Conservation (phyloP, 179 eudicot species). For the Beta macrorhiza region DNA sequence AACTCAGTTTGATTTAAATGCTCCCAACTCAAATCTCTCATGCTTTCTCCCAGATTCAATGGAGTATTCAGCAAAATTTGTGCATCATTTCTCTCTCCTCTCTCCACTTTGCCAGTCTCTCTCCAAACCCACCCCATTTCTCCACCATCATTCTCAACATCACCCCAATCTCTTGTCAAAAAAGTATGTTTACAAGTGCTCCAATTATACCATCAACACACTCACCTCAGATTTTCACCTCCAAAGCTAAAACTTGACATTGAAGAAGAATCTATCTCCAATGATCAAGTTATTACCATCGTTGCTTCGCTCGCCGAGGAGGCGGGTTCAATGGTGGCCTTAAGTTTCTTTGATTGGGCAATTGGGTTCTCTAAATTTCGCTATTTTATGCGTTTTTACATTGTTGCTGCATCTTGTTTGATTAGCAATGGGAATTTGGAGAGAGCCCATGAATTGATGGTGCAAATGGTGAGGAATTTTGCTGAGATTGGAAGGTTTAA, state of each 20-base stretch:
- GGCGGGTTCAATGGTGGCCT: slow-evolving; percentile 72
- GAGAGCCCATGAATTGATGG: slow-evolving; percentile 68
- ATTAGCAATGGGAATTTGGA: slow-evolving; percentile 62
- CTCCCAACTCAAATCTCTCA: not conserved
- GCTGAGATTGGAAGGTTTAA: slow-evolving; percentile 71
- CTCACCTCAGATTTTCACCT: slow-evolving; percentile 41
- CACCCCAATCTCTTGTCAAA: slow-evolving; percentile 41
- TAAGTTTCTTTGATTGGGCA: slow-evolving; percentile 82
- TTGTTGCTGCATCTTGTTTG: slow-evolving; percentile 58
- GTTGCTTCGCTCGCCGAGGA: slow-evolving; percentile 67
- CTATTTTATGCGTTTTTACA: slow-evolving; percentile 71
- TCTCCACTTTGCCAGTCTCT: not conserved
- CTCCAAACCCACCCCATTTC: not conserved
- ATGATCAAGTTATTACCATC: slow-evolving; percentile 69
- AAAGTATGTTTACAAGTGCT: slow-evolving; percentile 51
- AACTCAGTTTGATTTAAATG: not conserved
- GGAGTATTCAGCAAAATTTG: not conserved
- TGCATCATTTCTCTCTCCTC: not conserved
- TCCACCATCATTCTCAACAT: slow-evolving; percentile 7
- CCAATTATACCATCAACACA: slow-evolving; percentile 56
- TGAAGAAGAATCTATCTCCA: slow-evolving; percentile 41
- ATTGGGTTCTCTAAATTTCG: slow-evolving; percentile 56
- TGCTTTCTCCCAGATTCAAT: slow-evolving; percentile 11
- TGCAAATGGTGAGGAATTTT: slow-evolving; percentile 65
- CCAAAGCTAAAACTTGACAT: slow-evolving; percentile 46